These are phyloP conservation scores for Colletotrichum kahawae DNA, from an alignment of 2,329 filamentous ascomycete genomes.

Conservation along the genomic window DNA sequence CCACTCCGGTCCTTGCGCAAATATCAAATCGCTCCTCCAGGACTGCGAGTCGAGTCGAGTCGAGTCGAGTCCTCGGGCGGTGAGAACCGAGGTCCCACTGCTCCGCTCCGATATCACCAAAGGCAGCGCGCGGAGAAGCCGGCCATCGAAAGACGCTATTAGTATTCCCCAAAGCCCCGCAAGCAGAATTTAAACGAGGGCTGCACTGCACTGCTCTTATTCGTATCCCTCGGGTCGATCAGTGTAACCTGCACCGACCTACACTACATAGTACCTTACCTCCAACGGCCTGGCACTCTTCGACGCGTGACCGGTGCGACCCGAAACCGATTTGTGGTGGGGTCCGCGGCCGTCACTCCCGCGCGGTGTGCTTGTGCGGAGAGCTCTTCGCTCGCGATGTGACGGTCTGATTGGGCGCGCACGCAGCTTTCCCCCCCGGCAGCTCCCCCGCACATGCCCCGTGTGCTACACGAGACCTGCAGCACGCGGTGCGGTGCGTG, in stretches of 20 bases:
- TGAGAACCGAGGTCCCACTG: background rate
- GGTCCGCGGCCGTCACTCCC: background rate
- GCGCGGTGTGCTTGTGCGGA: background rate
- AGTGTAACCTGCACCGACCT: background rate
- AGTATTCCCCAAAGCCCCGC: background rate
- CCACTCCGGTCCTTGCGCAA: constrained; percentile 11
- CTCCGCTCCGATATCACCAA: background rate
- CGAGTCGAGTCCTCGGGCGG: background rate
- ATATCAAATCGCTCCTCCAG: background rate
- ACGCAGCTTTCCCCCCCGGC: background rate
- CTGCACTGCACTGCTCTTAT: background rate
- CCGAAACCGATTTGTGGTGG: constrained; percentile 1
- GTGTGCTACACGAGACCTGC: constrained; percentile 12
- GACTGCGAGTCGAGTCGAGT: background rate
- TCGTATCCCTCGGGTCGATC: background rate
- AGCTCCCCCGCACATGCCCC: background rate
- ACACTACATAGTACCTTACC: background rate
- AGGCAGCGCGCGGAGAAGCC: background rate
- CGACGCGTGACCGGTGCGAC: background rate
- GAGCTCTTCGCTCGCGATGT: background rate
- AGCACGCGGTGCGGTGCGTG: background rate
- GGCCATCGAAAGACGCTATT: background rate
- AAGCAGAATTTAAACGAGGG: background rate
- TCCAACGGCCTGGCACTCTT: background rate
- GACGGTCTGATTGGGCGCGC: background rate